Conservation (phyloP, 1,139 yeast genomes). For the Nakaseomyces glabratus region DNA sequence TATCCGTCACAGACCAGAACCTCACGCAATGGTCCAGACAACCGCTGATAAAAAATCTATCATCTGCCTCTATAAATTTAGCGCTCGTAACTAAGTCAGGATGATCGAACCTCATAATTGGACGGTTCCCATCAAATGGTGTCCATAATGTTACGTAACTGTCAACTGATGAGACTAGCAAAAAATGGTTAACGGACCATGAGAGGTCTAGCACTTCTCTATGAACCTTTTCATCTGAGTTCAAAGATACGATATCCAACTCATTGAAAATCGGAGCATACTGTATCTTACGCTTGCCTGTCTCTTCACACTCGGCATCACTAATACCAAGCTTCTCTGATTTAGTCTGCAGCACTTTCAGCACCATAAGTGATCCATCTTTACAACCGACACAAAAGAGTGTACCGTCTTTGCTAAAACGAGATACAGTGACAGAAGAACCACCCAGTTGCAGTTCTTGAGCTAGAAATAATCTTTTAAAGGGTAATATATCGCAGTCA, state of each 20-base stretch:
- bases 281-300: constrained; percentile 10
- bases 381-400: constrained; percentile 78
- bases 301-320: constrained; percentile 6
- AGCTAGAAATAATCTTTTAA: constrained; percentile 59
- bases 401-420: constrained; percentile 71
- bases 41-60: constrained; percentile 77
- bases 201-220: constrained; percentile 58
- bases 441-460: constrained; percentile 49
- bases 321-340: constrained; percentile 3
- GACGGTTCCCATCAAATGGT: constrained; percentile 52
- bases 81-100: constrained; percentile 78
- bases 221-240: constrained; percentile 55
- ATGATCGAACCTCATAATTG: constrained; percentile 60
- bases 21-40: constrained; percentile 69
- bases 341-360: not conserved
- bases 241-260: constrained; percentile 48
- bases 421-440: constrained; percentile 16
- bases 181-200: constrained; percentile 83
- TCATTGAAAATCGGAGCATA: constrained; percentile 72
- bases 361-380: constrained; percentile 34
- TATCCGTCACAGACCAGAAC: constrained; percentile 78
- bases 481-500: constrained; percentile 9
- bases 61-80: constrained; percentile 78
- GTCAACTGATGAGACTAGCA: constrained; percentile 80
- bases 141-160: constrained; percentile 70